Conservation (phyloP, 2,329 filamentous ascomycete genomes). For the Fusarium sp. region DNA sequence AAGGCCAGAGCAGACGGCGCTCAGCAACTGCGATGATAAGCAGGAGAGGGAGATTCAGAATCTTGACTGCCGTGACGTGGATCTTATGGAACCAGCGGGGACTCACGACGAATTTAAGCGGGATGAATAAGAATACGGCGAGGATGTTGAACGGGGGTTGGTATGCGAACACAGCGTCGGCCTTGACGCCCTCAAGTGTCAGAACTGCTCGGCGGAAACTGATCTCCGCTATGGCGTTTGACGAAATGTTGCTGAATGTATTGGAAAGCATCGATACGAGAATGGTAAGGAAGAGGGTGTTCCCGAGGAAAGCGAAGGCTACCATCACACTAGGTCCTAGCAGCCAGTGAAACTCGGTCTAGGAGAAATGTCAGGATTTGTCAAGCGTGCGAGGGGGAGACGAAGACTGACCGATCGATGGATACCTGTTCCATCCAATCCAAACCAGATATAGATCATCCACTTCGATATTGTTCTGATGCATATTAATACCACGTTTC, state of each 20-base stretch:
- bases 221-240: slow-evolving; percentile 83
- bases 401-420: slow-evolving; percentile 59
- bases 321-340: slow-evolving; percentile 84
- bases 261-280: slow-evolving; percentile 88
- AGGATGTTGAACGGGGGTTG: slow-evolving; percentile 86
- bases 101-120: slow-evolving; percentile 80
- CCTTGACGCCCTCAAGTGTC: slow-evolving; percentile 87
- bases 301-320: slow-evolving; percentile 85
- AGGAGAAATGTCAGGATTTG: slow-evolving; percentile 5
- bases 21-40: slow-evolving; percentile 77
- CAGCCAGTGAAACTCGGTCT: slow-evolving; percentile 80
- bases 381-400: neutral
- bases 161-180: slow-evolving; percentile 84
- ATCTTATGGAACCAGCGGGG: slow-evolving; percentile 91
- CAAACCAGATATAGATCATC: slow-evolving; percentile 96
- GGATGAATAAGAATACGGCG: slow-evolving; percentile 77
- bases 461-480: slow-evolving; percentile 79
- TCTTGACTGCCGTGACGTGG: slow-evolving; percentile 79
- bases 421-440: slow-evolving; percentile 77
- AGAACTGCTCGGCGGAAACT: slow-evolving; percentile 84
- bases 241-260: slow-evolving; percentile 81
- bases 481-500: slow-evolving; percentile 10
- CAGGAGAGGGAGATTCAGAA: slow-evolving; percentile 79
- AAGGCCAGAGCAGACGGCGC: slow-evolving; percentile 72
- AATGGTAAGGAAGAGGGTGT: slow-evolving; percentile 89